Evolutionary conservation across 1,284 basidiomycete species (phyloP).

Genomic region (Melampsora larici-populina): DNA sequence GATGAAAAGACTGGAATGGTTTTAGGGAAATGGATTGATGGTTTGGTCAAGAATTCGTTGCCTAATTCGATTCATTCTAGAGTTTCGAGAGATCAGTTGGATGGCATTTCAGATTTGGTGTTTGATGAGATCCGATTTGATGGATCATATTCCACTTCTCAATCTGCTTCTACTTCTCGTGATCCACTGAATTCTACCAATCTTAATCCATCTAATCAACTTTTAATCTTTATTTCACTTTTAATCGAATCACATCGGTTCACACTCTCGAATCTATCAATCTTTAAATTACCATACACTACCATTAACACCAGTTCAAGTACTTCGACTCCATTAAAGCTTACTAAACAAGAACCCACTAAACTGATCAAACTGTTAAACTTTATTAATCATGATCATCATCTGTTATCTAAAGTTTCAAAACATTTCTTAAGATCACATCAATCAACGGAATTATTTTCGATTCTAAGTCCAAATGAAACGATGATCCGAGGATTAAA

Average conservation of each 20-base stretch:
- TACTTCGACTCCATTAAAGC: neutral
- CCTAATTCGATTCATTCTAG: slow-evolving; percentile 23
- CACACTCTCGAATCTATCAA: slow-evolving; percentile 3
- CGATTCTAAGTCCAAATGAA: neutral
- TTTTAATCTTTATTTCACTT: slow-evolving; percentile 15
- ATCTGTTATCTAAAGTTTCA: slow-evolving; percentile 4
- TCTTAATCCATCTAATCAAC: slow-evolving; percentile 3
- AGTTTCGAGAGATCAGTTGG: neutral
- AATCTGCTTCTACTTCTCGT: too few relatives aligned
- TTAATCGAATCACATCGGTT: slow-evolving; percentile 28
- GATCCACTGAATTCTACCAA: too few relatives aligned
- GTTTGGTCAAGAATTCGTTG: neutral
- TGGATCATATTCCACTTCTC: too few relatives aligned
- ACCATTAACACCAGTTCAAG: too few relatives aligned
- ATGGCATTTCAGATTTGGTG: slow-evolving; percentile 6
- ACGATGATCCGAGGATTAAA: neutral
- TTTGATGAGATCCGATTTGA: neutral
- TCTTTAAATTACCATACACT: slow-evolving; percentile 4
- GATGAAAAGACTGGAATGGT: too few relatives aligned
- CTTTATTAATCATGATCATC: neutral
- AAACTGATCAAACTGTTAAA: neutral
- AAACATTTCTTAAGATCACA: slow-evolving; percentile 24
- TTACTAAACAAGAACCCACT: neutral
- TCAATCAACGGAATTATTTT: neutral
- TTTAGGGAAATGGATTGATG: slow-evolving; percentile 17